Evolutionary conservation across 2,329 filamentous ascomycete species (phyloP).

Genomic region (Aspergillus sojae): DNA sequence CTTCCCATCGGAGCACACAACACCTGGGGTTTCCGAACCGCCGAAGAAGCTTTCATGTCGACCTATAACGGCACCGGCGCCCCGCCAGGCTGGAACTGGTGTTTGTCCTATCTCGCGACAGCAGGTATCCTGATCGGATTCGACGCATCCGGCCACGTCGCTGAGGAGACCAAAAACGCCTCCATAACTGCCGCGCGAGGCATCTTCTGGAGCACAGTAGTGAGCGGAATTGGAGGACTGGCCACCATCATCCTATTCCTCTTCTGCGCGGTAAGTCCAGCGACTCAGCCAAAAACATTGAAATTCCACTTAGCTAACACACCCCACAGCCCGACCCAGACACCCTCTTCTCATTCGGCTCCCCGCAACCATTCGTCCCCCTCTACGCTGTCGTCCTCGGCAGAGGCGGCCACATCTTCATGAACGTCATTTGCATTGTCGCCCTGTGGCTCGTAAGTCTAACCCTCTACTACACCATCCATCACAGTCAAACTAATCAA

Average conservation of each 20-base stretch:
- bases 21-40: conserved; percentile 61
- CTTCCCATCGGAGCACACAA: conserved; percentile 59
- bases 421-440: conserved; percentile 61
- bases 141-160: conserved; percentile 63
- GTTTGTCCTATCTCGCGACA: conserved; percentile 62
- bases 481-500: background rate
- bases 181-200: conserved; percentile 55
- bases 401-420: conserved; percentile 60
- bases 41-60: conserved; percentile 62
- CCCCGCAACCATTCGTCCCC: conserved; percentile 61
- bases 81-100: conserved; percentile 64
- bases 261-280: conserved; percentile 54
- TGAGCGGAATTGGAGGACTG: conserved; percentile 59
- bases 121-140: conserved; percentile 64
- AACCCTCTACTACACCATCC: too few species aligned
- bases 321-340: conserved; percentile 49
- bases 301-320: conserved; percentile 3
- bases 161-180: conserved; percentile 63
- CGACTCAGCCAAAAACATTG: background rate
- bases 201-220: conserved; percentile 64
- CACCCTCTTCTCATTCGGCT: conserved; percentile 56
- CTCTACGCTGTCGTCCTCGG: conserved; percentile 61
- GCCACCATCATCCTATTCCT: conserved; percentile 61
- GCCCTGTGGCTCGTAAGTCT: conserved; percentile 54
- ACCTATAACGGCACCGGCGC: conserved; percentile 62